These are phyloP conservation scores for Aspergillus sp. DNA, from an alignment of 2,329 filamentous ascomycete species.

Conservation along the genomic window DNA sequence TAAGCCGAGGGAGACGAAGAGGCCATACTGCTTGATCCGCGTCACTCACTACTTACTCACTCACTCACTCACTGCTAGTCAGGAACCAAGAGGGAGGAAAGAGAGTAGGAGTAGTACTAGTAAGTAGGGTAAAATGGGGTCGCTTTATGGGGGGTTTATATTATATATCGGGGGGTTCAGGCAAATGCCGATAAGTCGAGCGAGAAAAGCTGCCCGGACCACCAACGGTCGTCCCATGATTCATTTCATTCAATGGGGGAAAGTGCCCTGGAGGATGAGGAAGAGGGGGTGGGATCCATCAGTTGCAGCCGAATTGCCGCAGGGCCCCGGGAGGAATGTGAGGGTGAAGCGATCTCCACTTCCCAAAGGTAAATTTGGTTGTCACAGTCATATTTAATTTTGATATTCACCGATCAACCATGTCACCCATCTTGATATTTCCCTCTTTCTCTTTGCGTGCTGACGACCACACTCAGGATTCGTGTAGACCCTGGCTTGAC, in stretches of 20 bases:
- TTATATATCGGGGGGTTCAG: no score
- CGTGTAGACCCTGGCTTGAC: not conserved
- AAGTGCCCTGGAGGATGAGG: not conserved
- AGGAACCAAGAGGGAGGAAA: not conserved
- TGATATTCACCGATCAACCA: not conserved
- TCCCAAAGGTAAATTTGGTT: not conserved
- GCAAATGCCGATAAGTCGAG: not conserved
- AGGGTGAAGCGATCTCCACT: slow-evolving; percentile 2
- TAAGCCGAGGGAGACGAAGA: not conserved
- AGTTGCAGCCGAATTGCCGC: not conserved
- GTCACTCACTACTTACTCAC: no score
- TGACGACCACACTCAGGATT: no score
- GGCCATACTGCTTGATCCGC: not conserved
- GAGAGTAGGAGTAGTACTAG: not conserved
- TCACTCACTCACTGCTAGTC: not conserved
- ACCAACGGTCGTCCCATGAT: not conserved
- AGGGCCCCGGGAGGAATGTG: not conserved
- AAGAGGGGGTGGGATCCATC: no score
- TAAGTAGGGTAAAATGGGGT: not conserved
- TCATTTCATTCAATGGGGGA: not conserved
- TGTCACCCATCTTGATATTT: no score
- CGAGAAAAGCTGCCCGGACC: not conserved
- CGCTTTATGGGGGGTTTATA: no score
- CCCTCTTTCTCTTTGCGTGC: no score
- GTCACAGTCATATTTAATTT: not conserved